These are phyloP conservation scores for Chrysanthemum makinoi DNA, from an alignment of 129 eudicot species.

Conservation along the genomic window DNA sequence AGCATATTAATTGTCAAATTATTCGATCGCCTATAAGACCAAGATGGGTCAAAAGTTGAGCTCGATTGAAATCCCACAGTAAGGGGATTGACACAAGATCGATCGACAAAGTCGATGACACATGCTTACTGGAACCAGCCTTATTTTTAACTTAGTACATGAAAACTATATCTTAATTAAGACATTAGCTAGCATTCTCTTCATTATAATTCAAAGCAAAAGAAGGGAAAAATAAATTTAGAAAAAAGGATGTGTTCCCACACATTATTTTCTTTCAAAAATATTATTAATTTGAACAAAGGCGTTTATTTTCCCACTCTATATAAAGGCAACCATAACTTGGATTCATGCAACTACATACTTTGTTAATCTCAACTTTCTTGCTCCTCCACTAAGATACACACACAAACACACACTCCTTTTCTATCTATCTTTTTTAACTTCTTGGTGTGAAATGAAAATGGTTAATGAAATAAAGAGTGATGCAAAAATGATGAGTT, in stretches of 20 bases:
- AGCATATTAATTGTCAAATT: no score
- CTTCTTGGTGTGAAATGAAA: neutral
- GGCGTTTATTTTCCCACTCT: neutral
- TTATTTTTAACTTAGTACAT: no score
- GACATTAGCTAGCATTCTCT: constrained; percentile 2
- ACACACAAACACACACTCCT: neutral
- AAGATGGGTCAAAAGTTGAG: no score
- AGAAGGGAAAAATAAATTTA: neutral
- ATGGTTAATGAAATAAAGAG: constrained; percentile 22
- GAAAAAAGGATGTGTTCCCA: no score
- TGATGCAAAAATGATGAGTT: constrained; percentile 4
- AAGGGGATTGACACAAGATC: no score
- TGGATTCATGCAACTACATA: neutral
- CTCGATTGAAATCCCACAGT: no score
- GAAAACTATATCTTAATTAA: neutral
- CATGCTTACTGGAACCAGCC: no score
- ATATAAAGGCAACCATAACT: constrained; percentile 15
- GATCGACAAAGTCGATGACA: no score
- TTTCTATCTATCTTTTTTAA: neutral
- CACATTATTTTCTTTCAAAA: neutral
- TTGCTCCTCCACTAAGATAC: neutral
- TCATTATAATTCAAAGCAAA: neutral
- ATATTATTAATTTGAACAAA: neutral
- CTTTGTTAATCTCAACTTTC: constrained; percentile 8
- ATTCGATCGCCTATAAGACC: no score